Evolutionary conservation across 345 rosid species (phyloP).

Genomic region (Populus alba): DNA sequence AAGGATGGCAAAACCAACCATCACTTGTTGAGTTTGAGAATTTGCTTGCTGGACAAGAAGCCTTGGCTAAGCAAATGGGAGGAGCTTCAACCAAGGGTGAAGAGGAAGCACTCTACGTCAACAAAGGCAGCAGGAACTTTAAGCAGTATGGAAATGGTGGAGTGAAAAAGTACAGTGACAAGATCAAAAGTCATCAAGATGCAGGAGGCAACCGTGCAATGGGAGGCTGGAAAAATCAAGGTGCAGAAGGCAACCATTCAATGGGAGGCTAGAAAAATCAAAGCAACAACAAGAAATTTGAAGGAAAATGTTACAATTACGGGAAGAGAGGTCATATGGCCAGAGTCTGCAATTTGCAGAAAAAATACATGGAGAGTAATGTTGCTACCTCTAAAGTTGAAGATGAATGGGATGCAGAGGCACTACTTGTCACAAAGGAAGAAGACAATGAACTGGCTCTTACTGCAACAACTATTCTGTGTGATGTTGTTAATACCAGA

Average conservation of each 20-base stretch:
- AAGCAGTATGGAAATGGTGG: not conserved
- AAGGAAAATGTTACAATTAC: too few relatives aligned
- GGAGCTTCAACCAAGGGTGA: not conserved
- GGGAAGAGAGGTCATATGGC: not conserved
- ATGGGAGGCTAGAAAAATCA: not conserved
- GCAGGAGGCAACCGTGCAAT: too few relatives aligned
- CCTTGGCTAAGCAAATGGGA: not conserved
- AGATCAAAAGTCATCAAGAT: not conserved
- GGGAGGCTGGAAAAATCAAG: too few relatives aligned
- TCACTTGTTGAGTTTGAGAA: constrained; percentile 6
- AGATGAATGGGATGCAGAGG: too few relatives aligned
- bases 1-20: constrained; percentile 3
- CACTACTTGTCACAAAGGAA: too few relatives aligned
- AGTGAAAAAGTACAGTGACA: not conserved
- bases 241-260: too few relatives aligned
- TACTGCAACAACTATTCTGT: too few relatives aligned
- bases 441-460: too few relatives aligned
- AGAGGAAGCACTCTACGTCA: not conserved
- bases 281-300: not conserved
- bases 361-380: not conserved
- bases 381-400: too few relatives aligned
- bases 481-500: too few relatives aligned
- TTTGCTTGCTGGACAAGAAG: not conserved
- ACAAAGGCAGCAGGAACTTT: not conserved
- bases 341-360: too few relatives aligned